Conservation (phyloP, 2,329 filamentous ascomycete genomes). For the Hansfordia pulvinata region DNA sequence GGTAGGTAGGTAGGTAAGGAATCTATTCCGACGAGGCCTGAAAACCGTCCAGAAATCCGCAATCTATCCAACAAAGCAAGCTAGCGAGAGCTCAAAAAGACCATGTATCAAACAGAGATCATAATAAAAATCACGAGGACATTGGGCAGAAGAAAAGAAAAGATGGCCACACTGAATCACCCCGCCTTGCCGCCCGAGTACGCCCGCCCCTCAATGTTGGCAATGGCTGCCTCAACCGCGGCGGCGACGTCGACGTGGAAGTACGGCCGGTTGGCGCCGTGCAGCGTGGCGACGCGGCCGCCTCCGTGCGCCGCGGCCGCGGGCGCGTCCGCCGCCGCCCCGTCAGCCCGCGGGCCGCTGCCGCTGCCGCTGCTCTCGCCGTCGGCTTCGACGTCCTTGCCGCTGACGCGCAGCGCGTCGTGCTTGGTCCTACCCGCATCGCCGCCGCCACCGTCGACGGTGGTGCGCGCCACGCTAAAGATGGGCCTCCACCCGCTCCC, state of each 20-base stretch:
- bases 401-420: constrained; percentile 6
- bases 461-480: constrained; percentile 11
- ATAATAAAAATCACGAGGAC: too few species aligned
- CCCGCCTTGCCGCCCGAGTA: too few species aligned
- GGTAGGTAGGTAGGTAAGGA: too few species aligned
- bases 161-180: too few species aligned
- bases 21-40: too few species aligned
- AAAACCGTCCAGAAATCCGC: too few species aligned
- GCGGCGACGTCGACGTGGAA: constrained; percentile 38
- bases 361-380: constrained; percentile 8
- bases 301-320: too few species aligned
- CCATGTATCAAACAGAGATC: too few species aligned
- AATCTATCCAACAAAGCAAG: too few species aligned
- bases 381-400: constrained; percentile 7
- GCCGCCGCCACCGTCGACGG: constrained; percentile 3
- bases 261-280: constrained; percentile 34
- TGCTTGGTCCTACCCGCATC: constrained; percentile 2
- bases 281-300: constrained; percentile 21
- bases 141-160: too few species aligned
- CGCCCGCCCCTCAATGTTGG: constrained; percentile 14
- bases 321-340: constrained; percentile 14
- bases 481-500: constrained; percentile 8
- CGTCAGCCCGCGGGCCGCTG: constrained; percentile 7
- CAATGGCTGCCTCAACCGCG: constrained; percentile 29
- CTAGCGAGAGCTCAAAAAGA: too few species aligned